A percentile compares a stretch with the other conserved stretches of the same genome.
Conservation (phyloP, 805 yeast genomes). For the Diddensiella santjacobensis region DNA sequence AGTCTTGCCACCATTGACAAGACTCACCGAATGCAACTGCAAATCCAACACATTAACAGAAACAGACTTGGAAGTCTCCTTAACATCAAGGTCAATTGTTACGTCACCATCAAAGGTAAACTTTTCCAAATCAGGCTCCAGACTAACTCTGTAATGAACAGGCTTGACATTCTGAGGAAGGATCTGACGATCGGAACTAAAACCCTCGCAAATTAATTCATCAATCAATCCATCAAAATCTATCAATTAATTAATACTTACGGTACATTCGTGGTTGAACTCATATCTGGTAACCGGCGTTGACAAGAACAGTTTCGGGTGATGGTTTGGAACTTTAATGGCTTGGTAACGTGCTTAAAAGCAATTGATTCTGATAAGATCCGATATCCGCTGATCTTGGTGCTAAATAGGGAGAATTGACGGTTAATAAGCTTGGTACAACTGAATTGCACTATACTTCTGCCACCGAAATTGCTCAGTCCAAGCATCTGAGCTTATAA, state of each 20-base stretch:
- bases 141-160: constrained; percentile 61
- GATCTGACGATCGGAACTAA: constrained; percentile 34
- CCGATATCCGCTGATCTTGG: background rate
- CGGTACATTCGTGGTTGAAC: constrained; percentile 4
- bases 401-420: background rate
- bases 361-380: too few species aligned
- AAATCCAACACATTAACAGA: constrained; percentile 63
- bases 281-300: constrained; percentile 3
- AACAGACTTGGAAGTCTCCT: constrained; percentile 41
- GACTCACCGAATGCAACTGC: constrained; percentile 48
- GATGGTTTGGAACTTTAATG: too few species aligned
- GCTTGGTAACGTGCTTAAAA: too few species aligned
- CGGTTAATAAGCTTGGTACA: background rate
- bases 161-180: constrained; percentile 71
- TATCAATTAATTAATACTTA: background rate
- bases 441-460: background rate
- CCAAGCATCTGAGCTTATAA: too few species aligned
- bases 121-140: constrained; percentile 54
- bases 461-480: too few species aligned
- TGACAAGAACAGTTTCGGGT: constrained; percentile 9
- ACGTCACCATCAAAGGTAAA: constrained; percentile 36
- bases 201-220: background rate
- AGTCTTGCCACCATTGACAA: constrained; percentile 31
- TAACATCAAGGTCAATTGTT: constrained; percentile 44
- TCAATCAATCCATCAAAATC: background rate